Conservation (phyloP, 2,329 filamentous ascomycete genomes). For the Fusarium sp. region DNA sequence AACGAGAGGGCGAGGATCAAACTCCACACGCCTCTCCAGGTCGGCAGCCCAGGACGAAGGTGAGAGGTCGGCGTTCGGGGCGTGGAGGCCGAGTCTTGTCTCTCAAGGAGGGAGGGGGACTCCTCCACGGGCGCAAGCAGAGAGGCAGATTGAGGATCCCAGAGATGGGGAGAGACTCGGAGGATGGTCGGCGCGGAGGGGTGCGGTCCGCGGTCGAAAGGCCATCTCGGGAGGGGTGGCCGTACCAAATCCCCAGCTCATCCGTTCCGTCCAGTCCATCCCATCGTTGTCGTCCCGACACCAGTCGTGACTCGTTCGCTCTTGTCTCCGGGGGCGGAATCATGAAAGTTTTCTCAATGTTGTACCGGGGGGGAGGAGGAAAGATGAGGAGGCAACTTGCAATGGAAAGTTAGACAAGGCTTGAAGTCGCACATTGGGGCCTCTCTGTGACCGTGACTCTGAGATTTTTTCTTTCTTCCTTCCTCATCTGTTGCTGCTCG, state of each 20-base stretch:
- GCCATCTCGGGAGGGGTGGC: constrained; percentile 27
- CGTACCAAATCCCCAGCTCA: constrained; percentile 30
- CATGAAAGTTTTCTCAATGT: constrained; percentile 27
- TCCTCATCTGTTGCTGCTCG: constrained; percentile 21
- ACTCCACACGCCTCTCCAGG: constrained; percentile 28
- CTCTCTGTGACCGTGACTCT: not conserved
- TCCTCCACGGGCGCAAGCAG: constrained; percentile 8
- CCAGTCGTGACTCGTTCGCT: constrained; percentile 36
- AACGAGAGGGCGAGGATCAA: constrained; percentile 14
- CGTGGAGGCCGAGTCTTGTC: constrained; percentile 36
- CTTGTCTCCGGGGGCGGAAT: constrained; percentile 33
- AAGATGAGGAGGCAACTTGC: constrained; percentile 12
- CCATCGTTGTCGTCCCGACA: constrained; percentile 33
- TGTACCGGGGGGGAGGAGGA: constrained; percentile 1
- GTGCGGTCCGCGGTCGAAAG: constrained; percentile 18
- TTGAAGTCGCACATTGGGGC: not conserved
- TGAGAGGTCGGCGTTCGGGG: constrained; percentile 43
- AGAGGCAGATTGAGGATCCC: constrained; percentile 3
- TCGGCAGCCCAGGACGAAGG: constrained; percentile 16
- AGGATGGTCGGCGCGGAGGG: constrained; percentile 23
- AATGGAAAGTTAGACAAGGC: not conserved
- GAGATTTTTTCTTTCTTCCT: not conserved
- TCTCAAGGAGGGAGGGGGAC: not conserved
- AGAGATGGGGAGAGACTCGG: constrained; percentile 31
- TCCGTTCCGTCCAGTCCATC: constrained; percentile 27